A percentile compares a stretch with the other conserved stretches of the same genome.
Conservation (phyloP, 139 green algal species). For the Chlorokybus atmophyticus region DNA sequence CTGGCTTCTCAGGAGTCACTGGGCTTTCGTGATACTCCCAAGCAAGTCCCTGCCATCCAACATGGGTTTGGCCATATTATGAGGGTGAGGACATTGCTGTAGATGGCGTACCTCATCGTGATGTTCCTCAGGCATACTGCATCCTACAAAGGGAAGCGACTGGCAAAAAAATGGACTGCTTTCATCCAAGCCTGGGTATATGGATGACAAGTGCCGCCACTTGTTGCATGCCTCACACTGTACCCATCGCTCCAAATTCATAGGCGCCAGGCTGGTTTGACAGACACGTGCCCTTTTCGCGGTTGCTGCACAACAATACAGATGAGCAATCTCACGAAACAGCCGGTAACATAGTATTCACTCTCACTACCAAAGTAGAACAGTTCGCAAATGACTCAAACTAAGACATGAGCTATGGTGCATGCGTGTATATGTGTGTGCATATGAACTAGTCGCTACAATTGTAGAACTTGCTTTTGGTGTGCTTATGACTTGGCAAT, state of each 20-base stretch:
- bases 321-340: no score
- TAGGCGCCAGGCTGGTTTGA: background rate
- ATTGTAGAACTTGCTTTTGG: no score
- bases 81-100: no score
- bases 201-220: constrained; percentile 2
- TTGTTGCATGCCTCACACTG: constrained; percentile 13
- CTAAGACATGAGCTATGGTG: background rate
- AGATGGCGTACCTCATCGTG: constrained; percentile 17
- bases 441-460: no score
- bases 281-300: background rate
- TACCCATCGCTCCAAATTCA: constrained; percentile 5
- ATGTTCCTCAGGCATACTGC: constrained; percentile 2
- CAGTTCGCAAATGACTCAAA: background rate
- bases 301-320: background rate
- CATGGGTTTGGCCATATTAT: no score
- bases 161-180: constrained; percentile 3
- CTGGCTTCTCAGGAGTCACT: no score
- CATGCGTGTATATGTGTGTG: background rate
- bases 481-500: no score
- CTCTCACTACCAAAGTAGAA: background rate
- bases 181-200: background rate
- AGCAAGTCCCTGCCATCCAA: no score
- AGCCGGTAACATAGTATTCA: no score
- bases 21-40: no score
- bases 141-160: constrained; percentile 4